Evolutionary conservation across 2,329 filamentous ascomycete genomes (phyloP).

Genomic region (Cryphonectria nitschkei): DNA sequence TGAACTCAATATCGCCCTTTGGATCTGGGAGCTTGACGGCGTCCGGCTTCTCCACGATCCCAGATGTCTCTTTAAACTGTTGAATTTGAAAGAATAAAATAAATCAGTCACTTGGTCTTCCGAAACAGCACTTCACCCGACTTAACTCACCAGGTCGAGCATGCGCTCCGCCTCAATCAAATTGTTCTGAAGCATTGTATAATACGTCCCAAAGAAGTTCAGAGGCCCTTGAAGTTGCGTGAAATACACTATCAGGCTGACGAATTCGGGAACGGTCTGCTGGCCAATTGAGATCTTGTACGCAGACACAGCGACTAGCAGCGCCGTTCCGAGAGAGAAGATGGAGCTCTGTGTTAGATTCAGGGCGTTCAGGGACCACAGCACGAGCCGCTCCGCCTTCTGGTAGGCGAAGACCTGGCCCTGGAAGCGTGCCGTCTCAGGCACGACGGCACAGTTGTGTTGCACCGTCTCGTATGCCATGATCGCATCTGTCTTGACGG

Average conservation of each 20-base stretch:
- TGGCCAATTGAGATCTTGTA: conserved; percentile 62
- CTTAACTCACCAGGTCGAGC: conserved; percentile 40
- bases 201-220: conserved; percentile 61
- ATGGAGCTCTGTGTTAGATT: conserved; percentile 66
- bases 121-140: too few species aligned
- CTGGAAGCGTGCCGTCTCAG: conserved; percentile 61
- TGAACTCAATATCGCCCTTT: conserved; percentile 46
- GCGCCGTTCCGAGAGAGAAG: conserved; percentile 63
- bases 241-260: conserved; percentile 61
- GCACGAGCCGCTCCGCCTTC: conserved; percentile 58
- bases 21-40: conserved; percentile 39
- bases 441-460: conserved; percentile 64
- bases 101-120: neutral
- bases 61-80: conserved; percentile 47
- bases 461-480: conserved; percentile 62
- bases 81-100: too few species aligned
- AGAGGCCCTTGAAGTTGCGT: conserved; percentile 64
- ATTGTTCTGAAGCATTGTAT: conserved; percentile 50
- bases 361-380: conserved; percentile 59
- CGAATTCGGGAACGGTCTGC: conserved; percentile 59
- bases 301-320: conserved; percentile 64
- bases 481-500: conserved; percentile 52
- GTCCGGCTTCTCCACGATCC: conserved; percentile 46
- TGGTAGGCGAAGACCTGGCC: conserved; percentile 61
- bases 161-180: conserved; percentile 51